Percentiles rank a stretch among this genome's conserved stretches.
Evolutionary conservation across 75 land plant genomes (phyloP).

Genomic region (Picea sitchensis): DNA sequence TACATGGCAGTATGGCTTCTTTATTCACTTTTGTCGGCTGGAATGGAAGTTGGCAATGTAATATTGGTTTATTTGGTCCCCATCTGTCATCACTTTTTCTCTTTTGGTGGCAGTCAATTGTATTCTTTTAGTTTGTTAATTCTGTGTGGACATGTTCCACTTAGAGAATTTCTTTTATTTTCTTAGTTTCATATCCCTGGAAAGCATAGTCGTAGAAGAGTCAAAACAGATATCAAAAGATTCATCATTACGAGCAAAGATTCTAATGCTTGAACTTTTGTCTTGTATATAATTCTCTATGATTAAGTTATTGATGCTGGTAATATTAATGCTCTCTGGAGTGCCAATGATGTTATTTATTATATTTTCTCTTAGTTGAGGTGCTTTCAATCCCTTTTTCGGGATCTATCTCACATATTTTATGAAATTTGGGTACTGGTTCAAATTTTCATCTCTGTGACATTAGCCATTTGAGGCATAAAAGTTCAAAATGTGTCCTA

Average conservation of each 20-base stretch:
- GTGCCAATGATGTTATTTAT: not conserved
- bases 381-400: too few relatives aligned
- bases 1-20: not conserved
- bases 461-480: too few relatives aligned
- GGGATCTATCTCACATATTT: too few relatives aligned
- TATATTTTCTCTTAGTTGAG: not conserved
- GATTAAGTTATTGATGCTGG: not conserved
- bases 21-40: not conserved
- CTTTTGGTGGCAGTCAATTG: not conserved
- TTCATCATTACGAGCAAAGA: constrained; percentile 8
- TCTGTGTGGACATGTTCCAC: not conserved
- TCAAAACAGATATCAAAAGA: not conserved
- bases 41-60: not conserved
- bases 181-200: not conserved
- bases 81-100: not conserved
- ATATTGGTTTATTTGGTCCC: not conserved
- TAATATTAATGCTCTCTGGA: not conserved
- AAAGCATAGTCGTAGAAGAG: not conserved
- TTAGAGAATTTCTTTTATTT: not conserved
- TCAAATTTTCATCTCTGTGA: too few relatives aligned
- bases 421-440: too few relatives aligned
- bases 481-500: too few relatives aligned
- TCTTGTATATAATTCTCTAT: not conserved
- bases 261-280: not conserved
- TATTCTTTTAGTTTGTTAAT: not conserved